These are phyloP conservation scores for Carex littledalei DNA, from an alignment of 176 grass and related monocot genomes.

Conservation along the genomic window DNA sequence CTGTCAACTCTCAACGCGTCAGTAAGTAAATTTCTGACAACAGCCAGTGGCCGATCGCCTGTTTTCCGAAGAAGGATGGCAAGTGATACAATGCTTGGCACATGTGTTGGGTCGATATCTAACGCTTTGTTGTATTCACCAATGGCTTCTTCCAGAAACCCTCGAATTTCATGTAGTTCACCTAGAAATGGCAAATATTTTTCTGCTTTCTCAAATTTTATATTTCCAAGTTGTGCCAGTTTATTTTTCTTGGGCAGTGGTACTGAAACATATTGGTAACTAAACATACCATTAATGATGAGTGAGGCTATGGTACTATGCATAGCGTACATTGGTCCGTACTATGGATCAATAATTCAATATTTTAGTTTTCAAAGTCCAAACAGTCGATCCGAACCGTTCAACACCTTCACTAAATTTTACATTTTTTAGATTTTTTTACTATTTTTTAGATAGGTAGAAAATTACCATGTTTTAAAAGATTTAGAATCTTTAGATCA, in stretches of 20 bases:
- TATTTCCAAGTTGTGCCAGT: not conserved
- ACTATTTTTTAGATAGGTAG: too few species aligned
- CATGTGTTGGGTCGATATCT: slow-evolving; percentile 71
- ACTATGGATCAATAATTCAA: too few species aligned
- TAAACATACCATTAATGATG: not conserved
- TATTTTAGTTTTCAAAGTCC: too few species aligned
- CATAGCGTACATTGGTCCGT: too few species aligned
- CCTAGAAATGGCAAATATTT: slow-evolving; percentile 46
- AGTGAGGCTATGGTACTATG: too few species aligned
- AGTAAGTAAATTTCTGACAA: slow-evolving; percentile 58
- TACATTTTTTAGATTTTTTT: too few species aligned
- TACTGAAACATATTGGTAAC: not conserved
- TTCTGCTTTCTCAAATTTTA: not conserved
- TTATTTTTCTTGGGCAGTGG: not conserved
- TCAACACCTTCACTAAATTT: too few species aligned
- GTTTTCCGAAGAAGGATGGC: slow-evolving; percentile 57
- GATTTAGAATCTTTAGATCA: too few species aligned
- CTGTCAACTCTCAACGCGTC: slow-evolving; percentile 81
- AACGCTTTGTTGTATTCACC: slow-evolving; percentile 63
- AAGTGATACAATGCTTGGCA: slow-evolving; percentile 71
- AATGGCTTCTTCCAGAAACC: slow-evolving; percentile 56
- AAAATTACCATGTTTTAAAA: too few species aligned
- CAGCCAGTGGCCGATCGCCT: slow-evolving; percentile 47
- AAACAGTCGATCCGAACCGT: too few species aligned
- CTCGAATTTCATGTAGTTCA: slow-evolving; percentile 60